Conservation (phyloP, 2,329 filamentous ascomycete species). For the Diplodia mutila region DNA sequence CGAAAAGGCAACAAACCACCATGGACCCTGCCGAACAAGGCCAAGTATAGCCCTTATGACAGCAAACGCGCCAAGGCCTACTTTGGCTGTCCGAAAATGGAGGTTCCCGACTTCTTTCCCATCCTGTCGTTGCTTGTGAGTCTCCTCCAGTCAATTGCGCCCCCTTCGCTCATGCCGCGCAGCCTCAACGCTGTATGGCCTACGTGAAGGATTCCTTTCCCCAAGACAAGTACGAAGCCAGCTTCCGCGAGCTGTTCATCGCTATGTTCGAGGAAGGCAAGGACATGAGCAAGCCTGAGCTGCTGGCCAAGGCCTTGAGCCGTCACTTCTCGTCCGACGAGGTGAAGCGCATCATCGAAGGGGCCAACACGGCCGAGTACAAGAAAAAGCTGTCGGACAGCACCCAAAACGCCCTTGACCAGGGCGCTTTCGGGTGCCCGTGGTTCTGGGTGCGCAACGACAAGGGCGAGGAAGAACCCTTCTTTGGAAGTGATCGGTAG, state of each 20-base stretch:
- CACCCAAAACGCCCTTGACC: slow-evolving; percentile 61
- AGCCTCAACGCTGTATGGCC: slow-evolving; percentile 68
- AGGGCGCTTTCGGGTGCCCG: slow-evolving; percentile 75
- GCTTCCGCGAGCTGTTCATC: slow-evolving; percentile 61
- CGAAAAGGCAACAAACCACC: slow-evolving; percentile 71
- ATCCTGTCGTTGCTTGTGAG: slow-evolving; percentile 57
- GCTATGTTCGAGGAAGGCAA: slow-evolving; percentile 65
- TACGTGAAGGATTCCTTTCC: slow-evolving; percentile 60
- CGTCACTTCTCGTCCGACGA: slow-evolving; percentile 57
- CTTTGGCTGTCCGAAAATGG: slow-evolving; percentile 51
- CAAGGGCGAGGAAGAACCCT: slow-evolving; percentile 59
- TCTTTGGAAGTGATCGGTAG: slow-evolving; percentile 76
- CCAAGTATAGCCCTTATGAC: slow-evolving; percentile 59
- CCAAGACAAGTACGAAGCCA: slow-evolving; percentile 53
- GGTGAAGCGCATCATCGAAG: slow-evolving; percentile 59
- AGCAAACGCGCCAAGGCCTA: slow-evolving; percentile 54
- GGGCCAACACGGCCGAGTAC: slow-evolving; percentile 53
- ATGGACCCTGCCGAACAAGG: slow-evolving; percentile 72
- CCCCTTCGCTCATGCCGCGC: slow-evolving; percentile 27
- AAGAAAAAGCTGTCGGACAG: slow-evolving; percentile 60
- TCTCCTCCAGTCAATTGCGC: neutral
- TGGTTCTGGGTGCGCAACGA: slow-evolving; percentile 71
- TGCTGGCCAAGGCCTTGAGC: slow-evolving; percentile 52
- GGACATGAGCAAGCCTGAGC: slow-evolving; percentile 63
- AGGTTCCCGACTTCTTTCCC: slow-evolving; percentile 56